Evolutionary conservation across 148 eudicot genomes (phyloP), one percentile per base, ranked within the genome.

Genomic region (Rhododendron simsii): DNA sequence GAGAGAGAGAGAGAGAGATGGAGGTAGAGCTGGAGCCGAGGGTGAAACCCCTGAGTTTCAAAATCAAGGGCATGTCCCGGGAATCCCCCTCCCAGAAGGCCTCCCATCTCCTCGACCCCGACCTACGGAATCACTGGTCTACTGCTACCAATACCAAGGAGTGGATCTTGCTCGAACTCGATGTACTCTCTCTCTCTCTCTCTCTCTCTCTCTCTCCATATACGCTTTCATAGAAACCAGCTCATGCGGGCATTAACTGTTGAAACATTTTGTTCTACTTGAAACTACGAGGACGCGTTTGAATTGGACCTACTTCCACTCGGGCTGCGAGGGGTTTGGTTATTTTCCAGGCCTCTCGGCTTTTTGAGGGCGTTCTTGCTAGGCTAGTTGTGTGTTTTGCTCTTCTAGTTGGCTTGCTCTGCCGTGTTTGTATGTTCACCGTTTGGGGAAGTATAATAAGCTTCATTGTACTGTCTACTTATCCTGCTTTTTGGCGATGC

Each of bases 41-140:
- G 55, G 92, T 87, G 89, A 95, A 93, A 89, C 90, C 96, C 39
- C 78, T 95, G 87, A 33, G 89, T 21, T 95, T 87, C 91, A 95
- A 95, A 91, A 89, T 95, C 84, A 95, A 91, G 90, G 98, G 92
- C 44, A 89, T 86, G 86, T 95, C 98, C 41, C 91, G 98, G 48
- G 98, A 95, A 86, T 92, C 98, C 2, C 87, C 94, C 21, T 71
- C 94, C 37, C 98, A 95, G 85, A 95, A 95, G 91, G 94, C 92
- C 48, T 26, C 88, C 14, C 89, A 95, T 83, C 84, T 95, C 59
- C 90, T 93, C 47, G 98, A 93, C 71, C 80, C 88, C 20, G 98
- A 95, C 90, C 98, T 95, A 61, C 95, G 98, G 18, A 95, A 87
- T 84, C 95, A 93, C 87, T 95, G 98, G 98, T 95, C 96, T 50